Evolutionary conservation across 352 stramenopile genomes (phyloP).

Genomic region (Hyphochytrium catenoides): DNA sequence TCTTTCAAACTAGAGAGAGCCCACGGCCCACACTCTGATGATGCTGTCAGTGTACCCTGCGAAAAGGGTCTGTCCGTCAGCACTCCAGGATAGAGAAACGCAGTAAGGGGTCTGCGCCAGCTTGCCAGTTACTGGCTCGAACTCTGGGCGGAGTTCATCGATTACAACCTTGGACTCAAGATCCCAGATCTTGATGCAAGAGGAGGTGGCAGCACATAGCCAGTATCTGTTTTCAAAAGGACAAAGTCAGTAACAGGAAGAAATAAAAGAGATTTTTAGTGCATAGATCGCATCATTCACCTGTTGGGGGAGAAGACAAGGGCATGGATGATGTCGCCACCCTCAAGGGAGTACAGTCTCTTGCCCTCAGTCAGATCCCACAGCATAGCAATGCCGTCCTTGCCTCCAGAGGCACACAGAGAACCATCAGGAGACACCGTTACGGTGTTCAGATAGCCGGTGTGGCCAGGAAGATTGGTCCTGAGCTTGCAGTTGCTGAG

Average conservation of each 20-base stretch:
- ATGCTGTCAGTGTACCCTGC: constrained; percentile 96
- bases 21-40: constrained; percentile 82
- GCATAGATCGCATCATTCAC: too few relatives aligned
- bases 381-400: constrained; percentile 98
- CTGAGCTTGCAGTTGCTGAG: constrained; percentile 96
- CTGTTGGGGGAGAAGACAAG: constrained; percentile 99
- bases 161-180: constrained; percentile 98
- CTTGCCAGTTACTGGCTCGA: constrained; percentile 69
- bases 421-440: constrained; percentile 97
- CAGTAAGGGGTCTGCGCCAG: constrained; percentile 82
- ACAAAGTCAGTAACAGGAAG: too few relatives aligned
- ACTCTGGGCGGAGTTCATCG: constrained; percentile 82
- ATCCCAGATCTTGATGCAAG: constrained; percentile 99
- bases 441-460: constrained; percentile 98
- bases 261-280: too few relatives aligned
- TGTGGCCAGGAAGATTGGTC: constrained; percentile 96
- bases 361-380: constrained; percentile 99
- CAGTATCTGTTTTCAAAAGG: too few relatives aligned
- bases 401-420: constrained; percentile 96
- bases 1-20: constrained; percentile 37
- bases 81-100: constrained; percentile 93
- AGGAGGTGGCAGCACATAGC: constrained; percentile 94
- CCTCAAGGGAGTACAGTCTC: constrained; percentile 95
- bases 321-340: constrained; percentile 85
- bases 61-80: constrained; percentile 94